Percentiles rank a stretch among this genome's conserved stretches.
Conservation (phyloP, 495 filamentous ascomycete species). For the Penicillium riverlandense region DNA sequence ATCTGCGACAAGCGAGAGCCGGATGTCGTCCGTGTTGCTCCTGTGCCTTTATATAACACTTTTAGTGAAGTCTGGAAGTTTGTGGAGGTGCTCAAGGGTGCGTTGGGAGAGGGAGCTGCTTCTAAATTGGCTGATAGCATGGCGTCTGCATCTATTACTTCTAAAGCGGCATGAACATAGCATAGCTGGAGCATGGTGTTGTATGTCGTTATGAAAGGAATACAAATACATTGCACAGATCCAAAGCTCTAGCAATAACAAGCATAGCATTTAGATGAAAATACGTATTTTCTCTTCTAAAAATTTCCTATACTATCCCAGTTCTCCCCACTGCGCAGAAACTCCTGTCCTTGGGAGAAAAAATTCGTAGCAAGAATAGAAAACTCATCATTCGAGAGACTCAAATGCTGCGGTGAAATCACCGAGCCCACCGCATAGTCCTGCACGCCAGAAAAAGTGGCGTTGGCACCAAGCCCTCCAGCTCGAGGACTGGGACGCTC, state of each 20-base stretch:
- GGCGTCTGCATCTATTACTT: too few species aligned
- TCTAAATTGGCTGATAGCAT: neutral
- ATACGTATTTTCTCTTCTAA: slow-evolving; percentile 2
- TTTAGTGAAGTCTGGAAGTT: slow-evolving; percentile 75
- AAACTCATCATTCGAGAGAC: slow-evolving; percentile 36
- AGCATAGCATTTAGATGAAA: neutral
- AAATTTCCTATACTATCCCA: slow-evolving; percentile 36
- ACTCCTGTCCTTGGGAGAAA: slow-evolving; percentile 40
- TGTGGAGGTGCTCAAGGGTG: slow-evolving; percentile 43
- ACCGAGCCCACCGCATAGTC: slow-evolving; percentile 16
- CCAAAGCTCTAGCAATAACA: too few species aligned
- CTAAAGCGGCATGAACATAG: too few species aligned
- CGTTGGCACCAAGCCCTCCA: slow-evolving; percentile 8
- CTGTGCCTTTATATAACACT: slow-evolving; percentile 81
- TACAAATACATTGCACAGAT: neutral
- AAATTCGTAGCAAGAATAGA: slow-evolving; percentile 44
- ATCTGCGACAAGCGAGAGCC: slow-evolving; percentile 87
- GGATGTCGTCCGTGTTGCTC: slow-evolving; percentile 93
- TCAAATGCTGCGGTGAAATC: slow-evolving; percentile 19
- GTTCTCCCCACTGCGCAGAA: slow-evolving; percentile 30
- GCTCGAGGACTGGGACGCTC: slow-evolving; percentile 6
- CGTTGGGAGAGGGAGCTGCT: neutral
- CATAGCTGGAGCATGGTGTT: too few species aligned
- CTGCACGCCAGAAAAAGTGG: slow-evolving; percentile 7
- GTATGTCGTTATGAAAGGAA: neutral